phyloP scores from a whole-genome alignment of 306 rosid genomes.

The Rosa multiflora region DNA sequence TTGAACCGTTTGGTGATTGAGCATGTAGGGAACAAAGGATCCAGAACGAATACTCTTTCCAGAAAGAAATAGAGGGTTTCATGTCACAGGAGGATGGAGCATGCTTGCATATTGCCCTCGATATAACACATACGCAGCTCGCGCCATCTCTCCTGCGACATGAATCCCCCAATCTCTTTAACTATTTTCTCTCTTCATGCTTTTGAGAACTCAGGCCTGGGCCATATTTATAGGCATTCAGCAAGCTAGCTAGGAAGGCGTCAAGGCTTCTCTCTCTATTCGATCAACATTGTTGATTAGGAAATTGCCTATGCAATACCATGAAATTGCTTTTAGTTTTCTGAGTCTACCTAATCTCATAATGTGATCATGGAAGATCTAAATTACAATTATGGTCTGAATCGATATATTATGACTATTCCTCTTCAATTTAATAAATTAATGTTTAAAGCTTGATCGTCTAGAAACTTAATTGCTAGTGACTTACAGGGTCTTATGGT shows the following conservation, averaged over 20 bases:
- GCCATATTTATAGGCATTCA: conserved; percentile 8
- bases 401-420: not conserved
- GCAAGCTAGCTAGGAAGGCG: not conserved
- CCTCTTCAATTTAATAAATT: not conserved
- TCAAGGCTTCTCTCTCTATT: not conserved
- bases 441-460: not conserved
- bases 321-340: conserved; percentile 3
- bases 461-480: not conserved
- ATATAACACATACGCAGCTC: not conserved
- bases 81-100: not conserved
- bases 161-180: not conserved
- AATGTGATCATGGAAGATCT: not conserved
- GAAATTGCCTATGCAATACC: conserved; percentile 20
- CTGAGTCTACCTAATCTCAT: not conserved
- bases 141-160: conserved; percentile 21
- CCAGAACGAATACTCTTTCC: not conserved
- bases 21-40: not conserved
- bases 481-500: not conserved
- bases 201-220: not conserved
- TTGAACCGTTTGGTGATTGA: not conserved
- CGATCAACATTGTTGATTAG: not conserved
- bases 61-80: not conserved
- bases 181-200: not conserved
- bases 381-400: not conserved
- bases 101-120: not conserved